These are phyloP conservation scores for Lactarius hatsudake DNA, from an alignment of 768 basidiomycete genomes.

Conservation along the genomic window DNA sequence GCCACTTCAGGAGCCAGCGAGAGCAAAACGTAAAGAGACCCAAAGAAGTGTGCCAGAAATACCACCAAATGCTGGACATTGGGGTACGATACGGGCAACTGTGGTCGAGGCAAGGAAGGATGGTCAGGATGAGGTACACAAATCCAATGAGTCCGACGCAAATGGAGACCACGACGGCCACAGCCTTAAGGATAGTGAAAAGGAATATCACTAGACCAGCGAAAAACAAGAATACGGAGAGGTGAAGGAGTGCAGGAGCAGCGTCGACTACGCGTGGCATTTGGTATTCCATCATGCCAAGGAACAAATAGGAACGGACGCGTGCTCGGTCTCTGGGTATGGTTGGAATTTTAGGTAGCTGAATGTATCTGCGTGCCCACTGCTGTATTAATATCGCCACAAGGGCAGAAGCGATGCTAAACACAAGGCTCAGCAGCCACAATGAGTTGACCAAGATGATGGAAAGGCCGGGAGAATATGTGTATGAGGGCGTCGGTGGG, in stretches of 20 bases:
- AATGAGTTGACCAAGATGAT: conserved; percentile 20
- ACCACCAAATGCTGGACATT: conserved; percentile 10
- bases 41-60: conserved; percentile 4
- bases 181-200: conserved; percentile 29
- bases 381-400: conserved; percentile 19
- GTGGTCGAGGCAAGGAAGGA: conserved; percentile 22
- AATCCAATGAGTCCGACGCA: conserved; percentile 12
- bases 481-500: background rate
- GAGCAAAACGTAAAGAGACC: background rate
- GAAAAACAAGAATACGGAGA: conserved; percentile 49
- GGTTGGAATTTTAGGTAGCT: conserved; percentile 31
- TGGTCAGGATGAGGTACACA: conserved; percentile 23
- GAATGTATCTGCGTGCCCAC: conserved; percentile 23
- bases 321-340: conserved; percentile 38
- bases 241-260: conserved; percentile 47
- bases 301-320: conserved; percentile 38
- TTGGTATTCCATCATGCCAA: conserved; percentile 39
- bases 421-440: conserved; percentile 24
- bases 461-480: background rate
- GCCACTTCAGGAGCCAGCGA: conserved; percentile 3
- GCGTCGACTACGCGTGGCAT: conserved; percentile 41
- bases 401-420: conserved; percentile 23
- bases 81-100: conserved; percentile 29
- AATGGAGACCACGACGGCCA: conserved; percentile 16
- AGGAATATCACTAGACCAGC: conserved; percentile 47